phyloP scores from a whole-genome alignment of 176 grass and related monocot species.

The Bonia amplexicaulis region DNA sequence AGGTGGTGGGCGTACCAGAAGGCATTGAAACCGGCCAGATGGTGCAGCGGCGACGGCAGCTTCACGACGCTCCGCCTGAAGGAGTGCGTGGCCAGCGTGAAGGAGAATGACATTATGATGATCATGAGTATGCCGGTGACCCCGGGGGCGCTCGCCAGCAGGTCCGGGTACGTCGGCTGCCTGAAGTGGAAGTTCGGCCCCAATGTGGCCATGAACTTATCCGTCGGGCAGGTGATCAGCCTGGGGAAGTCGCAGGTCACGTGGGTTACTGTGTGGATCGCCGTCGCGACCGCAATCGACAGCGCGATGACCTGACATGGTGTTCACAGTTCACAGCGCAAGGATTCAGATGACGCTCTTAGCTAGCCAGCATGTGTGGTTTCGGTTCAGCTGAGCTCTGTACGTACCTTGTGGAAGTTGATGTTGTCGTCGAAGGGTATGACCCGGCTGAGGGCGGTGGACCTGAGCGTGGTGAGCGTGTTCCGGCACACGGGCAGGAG shows the following conservation, averaged over 20 bases:
- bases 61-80: constrained; percentile 89
- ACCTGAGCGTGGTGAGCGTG: constrained; percentile 79
- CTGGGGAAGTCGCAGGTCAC: constrained; percentile 93
- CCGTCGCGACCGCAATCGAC: constrained; percentile 59
- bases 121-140: constrained; percentile 94
- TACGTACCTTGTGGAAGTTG: constrained; percentile 90
- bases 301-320: constrained; percentile 48
- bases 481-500: constrained; percentile 91
- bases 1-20: constrained; percentile 99
- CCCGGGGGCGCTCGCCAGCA: constrained; percentile 61
- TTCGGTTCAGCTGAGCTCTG: background rate
- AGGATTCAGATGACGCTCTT: background rate
- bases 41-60: constrained; percentile 82
- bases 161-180: constrained; percentile 75
- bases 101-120: constrained; percentile 93
- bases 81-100: constrained; percentile 83
- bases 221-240: constrained; percentile 51
- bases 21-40: constrained; percentile 96
- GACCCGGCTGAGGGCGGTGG: constrained; percentile 52
- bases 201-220: constrained; percentile 61
- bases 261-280: constrained; percentile 66
- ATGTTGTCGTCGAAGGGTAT: constrained; percentile 97
- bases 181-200: constrained; percentile 63
- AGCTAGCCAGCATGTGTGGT: background rate
- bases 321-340: background rate